Evolutionary conservation across 345 rosid genomes (phyloP), one percentile per base, ranked within the genome.

Genomic region (Melastoma malabathricum): DNA sequence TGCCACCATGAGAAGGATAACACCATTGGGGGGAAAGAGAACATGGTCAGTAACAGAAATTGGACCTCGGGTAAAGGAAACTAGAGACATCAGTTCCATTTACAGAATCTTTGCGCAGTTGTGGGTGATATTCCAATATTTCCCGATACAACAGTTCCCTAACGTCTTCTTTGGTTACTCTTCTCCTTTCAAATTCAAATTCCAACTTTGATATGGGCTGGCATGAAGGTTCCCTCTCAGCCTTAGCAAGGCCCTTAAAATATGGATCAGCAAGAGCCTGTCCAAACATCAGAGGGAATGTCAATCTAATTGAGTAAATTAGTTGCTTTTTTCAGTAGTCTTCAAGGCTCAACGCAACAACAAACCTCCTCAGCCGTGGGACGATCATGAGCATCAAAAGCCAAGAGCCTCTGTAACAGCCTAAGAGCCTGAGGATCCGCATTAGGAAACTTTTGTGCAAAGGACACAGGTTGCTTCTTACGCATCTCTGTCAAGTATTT

Each of bases 351-450:
- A 34, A 34, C 4, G 25, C 25, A 34, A 34, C 48, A 5, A 66
- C 59, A 49, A 16, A 92, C 96, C 90, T 88, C 83, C 65, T 74
- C 75, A 29, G 99, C 89, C 44, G 99, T 93, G 0, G 86, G 95
- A 49, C 97, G 75, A 64, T 93, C 94, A 68, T 93, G 85, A 4
- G 95, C 95, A 75, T 93, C 99, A 73, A 93, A 93, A 62, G 99
- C 86, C 61, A 93, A 59, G 13, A 93, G 68, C 68, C 83, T 88
- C 61, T 83, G 89, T 70, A 93, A 70, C 31, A 93, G 74, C 46
- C 74, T 73, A 38, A 85, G 65, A 23, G 89, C 94, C 65, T 62
- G 68, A 5, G 94, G 99, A 66, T 88, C 95, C 44, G 74, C 82
- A 51, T 83, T 79, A 44, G 90, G 95, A 73, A 93, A 93, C 65